Base-by-base conservation (phyloP, 495 filamentous ascomycete genomes). In the Tuber borchii region DNA sequence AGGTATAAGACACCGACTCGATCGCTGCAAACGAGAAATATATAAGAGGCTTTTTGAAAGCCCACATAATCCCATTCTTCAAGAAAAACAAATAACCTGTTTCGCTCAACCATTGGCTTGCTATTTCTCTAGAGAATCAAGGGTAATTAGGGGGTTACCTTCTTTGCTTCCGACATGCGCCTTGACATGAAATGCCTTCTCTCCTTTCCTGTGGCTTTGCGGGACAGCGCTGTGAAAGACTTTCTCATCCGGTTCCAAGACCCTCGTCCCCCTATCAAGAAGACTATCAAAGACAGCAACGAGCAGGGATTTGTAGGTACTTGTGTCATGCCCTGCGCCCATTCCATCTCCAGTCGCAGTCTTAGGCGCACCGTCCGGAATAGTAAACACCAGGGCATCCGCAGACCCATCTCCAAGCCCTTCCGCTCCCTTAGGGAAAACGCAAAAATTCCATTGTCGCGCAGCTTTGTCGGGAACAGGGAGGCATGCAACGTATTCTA, bases 81-180 rank as follows among this genome's bases (percentile, higher is more conserved):
- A 97, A 86, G 82, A 98, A 91, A 84, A 97, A 98, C 17, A 99
- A 87, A 77, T 90, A 99, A 17, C 95, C 94, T 82, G 90, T 70
- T 14, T 48, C 45, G 89, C 68, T 19, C 71, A 42, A 7, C 48
- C 39, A 61, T 73, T 37, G 39, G 71, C 73, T 34, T 71, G 71
- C 37, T 46, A 34, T 71, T 14, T 26, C 19, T 17, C 39, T 17
- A 19, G 46, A 37, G 26, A 42, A 43, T 14, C 26, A 40, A 70
- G 31, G 65, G 37, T 22, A 74, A 71, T 37, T 72, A 68, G 31
- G 44, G 26, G 79, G 79, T 61, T 85, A 91, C 90, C 91, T 84
- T 99, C 95, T 87, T 99, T 99, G 79, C 90, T 94, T 1, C 95
- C 95, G 61, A 94, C 88, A 86, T 94, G 94, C 1, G 91, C 94